A percentile compares a stretch with the other conserved stretches of the same genome.
Conservation (phyloP, 257 asterid genomes). For the Lavandula angustifolia region DNA sequence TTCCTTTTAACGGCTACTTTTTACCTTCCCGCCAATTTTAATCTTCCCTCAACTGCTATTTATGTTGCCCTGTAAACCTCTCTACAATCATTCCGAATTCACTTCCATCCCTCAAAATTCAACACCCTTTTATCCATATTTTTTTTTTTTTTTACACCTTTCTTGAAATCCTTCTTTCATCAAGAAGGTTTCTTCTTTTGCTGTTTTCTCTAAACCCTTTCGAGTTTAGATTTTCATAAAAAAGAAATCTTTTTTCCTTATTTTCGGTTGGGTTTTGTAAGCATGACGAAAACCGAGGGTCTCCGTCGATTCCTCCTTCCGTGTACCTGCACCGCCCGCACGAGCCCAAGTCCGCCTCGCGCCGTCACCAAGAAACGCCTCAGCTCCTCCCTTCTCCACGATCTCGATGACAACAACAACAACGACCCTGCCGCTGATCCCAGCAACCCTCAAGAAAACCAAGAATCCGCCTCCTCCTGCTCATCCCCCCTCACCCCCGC, state of each 20-base stretch:
- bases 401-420: constrained; percentile 39
- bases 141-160: not conserved
- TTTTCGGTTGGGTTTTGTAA: constrained; percentile 4
- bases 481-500: constrained; percentile 39
- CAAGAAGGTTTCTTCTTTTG: not conserved
- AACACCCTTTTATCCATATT: not conserved
- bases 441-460: constrained; percentile 18
- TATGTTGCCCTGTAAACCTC: not conserved
- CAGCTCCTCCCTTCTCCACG: constrained; percentile 92
- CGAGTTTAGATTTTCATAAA: not conserved
- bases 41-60: constrained; percentile 1
- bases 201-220: not conserved
- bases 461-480: constrained; percentile 43
- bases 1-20: constrained; percentile 34
- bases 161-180: not conserved
- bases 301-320: constrained; percentile 87
- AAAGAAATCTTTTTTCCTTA: not conserved
- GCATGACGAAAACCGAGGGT: constrained; percentile 68
- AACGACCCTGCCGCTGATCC: not conserved
- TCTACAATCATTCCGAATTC: not conserved
- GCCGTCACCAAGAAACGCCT: constrained; percentile 69
- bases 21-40: constrained; percentile 51
- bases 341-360: constrained; percentile 46
- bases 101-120: not conserved
- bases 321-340: constrained; percentile 59